Evolutionary conservation across 139 green algal genomes (phyloP).

Genomic region (Coelastrella sp.): DNA sequence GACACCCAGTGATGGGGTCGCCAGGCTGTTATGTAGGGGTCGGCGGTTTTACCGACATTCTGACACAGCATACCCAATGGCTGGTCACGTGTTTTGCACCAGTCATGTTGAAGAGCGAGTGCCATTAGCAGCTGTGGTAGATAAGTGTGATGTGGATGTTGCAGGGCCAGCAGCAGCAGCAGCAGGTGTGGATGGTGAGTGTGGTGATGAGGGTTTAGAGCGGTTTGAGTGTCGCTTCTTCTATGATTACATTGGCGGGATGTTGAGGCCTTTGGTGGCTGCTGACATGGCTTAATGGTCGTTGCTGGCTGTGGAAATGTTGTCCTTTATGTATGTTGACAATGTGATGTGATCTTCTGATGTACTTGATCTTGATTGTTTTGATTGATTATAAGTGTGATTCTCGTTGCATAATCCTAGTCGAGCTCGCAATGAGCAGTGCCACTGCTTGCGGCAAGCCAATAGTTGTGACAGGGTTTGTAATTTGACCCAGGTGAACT

Average conservation of each 20-base stretch:
- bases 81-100: conserved; percentile 17
- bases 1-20: conserved; percentile 18
- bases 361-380: too few relatives aligned
- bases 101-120: background rate
- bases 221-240: background rate
- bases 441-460: too few relatives aligned
- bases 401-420: too few relatives aligned
- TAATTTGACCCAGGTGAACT: too few relatives aligned
- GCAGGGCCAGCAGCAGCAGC: background rate
- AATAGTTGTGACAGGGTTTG: too few relatives aligned
- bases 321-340: too few relatives aligned
- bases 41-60: conserved; percentile 21
- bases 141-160: conserved; percentile 7
- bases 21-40: conserved; percentile 6
- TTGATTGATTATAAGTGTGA: too few relatives aligned
- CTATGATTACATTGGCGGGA: background rate
- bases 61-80: conserved; percentile 41
- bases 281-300: background rate
- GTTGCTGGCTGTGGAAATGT: too few relatives aligned
- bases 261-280: background rate
- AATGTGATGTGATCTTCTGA: too few relatives aligned
- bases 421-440: too few relatives aligned
- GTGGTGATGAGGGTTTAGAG: background rate
- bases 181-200: background rate
- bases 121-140: conserved; percentile 23